Conservation (phyloP, 345 rosid species). For the Salix brachista region DNA sequence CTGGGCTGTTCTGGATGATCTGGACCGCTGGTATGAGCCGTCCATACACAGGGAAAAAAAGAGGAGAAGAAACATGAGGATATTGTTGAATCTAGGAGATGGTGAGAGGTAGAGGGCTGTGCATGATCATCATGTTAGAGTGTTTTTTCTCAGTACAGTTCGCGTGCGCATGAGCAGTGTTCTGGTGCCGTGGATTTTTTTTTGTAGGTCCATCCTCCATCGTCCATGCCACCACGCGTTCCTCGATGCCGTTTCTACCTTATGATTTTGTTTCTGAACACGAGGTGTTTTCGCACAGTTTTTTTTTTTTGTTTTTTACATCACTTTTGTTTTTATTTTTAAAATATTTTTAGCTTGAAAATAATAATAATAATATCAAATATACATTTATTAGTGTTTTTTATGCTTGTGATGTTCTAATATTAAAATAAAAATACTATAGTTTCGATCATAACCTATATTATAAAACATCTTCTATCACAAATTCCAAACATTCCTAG, state of each 20-base stretch:
- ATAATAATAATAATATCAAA: no score
- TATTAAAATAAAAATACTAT: no score
- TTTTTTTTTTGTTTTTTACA: no score
- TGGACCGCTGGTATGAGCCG: neutral
- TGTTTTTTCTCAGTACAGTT: conserved; percentile 15
- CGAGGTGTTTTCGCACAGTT: neutral
- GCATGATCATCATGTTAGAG: conserved; percentile 35
- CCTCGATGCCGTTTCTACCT: neutral
- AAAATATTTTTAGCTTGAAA: no score
- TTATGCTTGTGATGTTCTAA: no score
- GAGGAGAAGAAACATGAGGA: neutral
- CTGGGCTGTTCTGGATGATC: neutral
- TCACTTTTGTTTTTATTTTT: no score
- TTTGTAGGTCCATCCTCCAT: conserved; percentile 18
- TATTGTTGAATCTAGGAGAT: conserved; percentile 13
- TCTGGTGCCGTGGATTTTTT: conserved; percentile 11
- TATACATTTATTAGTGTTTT: no score
- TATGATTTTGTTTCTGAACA: no score
- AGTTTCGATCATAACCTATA: no score
- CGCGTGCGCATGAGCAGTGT: conserved; percentile 42
- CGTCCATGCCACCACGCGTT: conserved; percentile 16
- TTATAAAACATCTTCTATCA: no score
- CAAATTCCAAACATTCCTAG: no score
- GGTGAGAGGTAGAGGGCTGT: conserved; percentile 20
- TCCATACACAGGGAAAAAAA: neutral